These are phyloP conservation scores for Pontederia paniculata DNA, from an alignment of 176 grass and related monocot genomes.

Conservation along the genomic window DNA sequence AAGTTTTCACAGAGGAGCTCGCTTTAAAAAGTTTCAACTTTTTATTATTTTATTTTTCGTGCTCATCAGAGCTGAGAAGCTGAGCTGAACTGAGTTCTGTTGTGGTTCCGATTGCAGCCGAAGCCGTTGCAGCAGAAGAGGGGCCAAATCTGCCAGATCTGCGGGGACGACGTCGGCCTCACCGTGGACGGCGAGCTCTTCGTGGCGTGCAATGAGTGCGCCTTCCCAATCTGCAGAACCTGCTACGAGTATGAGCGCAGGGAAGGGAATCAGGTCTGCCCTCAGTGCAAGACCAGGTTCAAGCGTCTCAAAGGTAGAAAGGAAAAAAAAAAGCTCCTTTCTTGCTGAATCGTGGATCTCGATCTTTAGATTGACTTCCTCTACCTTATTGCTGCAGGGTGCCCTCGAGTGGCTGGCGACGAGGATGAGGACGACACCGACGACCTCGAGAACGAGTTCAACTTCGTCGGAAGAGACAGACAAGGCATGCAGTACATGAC, in stretches of 20 bases:
- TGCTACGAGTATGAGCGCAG: conserved; percentile 99
- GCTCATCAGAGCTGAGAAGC: background rate
- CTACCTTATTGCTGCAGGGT: conserved; percentile 30
- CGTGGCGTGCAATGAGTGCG: conserved; percentile 79
- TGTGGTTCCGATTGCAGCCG: conserved; percentile 21
- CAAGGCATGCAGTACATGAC: conserved; percentile 39
- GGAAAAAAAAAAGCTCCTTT: too few relatives aligned
- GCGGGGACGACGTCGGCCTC: conserved; percentile 62
- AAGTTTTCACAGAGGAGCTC: conserved; percentile 6
- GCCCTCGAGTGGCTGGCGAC: conserved; percentile 57
- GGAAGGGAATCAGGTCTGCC: conserved; percentile 85
- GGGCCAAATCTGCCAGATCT: conserved; percentile 68
- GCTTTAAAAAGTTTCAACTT: conserved; percentile 7
- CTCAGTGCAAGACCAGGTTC: conserved; percentile 99
- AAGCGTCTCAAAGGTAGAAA: conserved; percentile 86
- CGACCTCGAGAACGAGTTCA: conserved; percentile 80
- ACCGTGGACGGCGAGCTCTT: conserved; percentile 88
- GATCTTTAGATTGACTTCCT: background rate
- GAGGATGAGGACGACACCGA: conserved; percentile 85
- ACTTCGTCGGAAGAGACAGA: conserved; percentile 31
- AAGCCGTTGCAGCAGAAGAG: conserved; percentile 45
- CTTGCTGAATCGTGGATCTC: background rate
- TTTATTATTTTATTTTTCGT: conserved; percentile 3
- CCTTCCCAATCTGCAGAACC: conserved; percentile 79
- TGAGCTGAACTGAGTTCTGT: background rate